A percentile compares a stretch with the other conserved stretches of the same genome.
Evolutionary conservation across 1,139 yeast species (phyloP).

Genomic region (Schwanniomyces etchellsii): DNA sequence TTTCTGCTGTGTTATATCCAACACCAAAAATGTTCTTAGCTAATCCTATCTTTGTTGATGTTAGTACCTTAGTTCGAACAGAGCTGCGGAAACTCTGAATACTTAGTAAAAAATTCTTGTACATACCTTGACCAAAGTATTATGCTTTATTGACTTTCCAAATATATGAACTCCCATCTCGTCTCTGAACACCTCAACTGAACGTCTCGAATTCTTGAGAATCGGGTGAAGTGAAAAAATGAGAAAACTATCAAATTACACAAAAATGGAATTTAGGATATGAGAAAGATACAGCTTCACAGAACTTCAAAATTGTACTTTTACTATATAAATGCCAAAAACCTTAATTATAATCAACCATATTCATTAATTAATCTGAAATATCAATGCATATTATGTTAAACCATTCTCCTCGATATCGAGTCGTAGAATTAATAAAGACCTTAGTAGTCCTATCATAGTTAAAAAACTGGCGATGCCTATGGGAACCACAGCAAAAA

Average conservation of each 20-base stretch:
- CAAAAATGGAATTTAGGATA: constrained; percentile 1
- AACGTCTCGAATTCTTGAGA: too few relatives aligned
- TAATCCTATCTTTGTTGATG: constrained; percentile 54
- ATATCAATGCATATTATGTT: not conserved
- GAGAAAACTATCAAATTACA: constrained; percentile 2
- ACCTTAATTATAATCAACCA: too few relatives aligned
- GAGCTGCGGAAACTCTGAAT: not conserved
- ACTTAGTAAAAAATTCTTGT: not conserved
- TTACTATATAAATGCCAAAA: too few relatives aligned
- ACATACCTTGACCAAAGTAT: constrained; percentile 38
- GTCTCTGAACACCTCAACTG: not conserved
- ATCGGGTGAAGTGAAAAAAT: too few relatives aligned
- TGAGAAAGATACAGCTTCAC: too few relatives aligned
- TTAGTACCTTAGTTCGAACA: constrained; percentile 4
- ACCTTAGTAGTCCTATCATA: constrained; percentile 76
- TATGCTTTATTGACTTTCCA: constrained; percentile 65
- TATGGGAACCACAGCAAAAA: constrained; percentile 95
- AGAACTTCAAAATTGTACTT: too few relatives aligned
- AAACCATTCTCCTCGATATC: constrained; percentile 44
- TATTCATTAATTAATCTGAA: constrained; percentile 2
- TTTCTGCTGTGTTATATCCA: constrained; percentile 69
- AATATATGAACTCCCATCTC: constrained; percentile 72
- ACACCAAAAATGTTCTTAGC: constrained; percentile 82
- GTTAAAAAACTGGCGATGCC: constrained; percentile 93
- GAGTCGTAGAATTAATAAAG: constrained; percentile 66